Base-by-base conservation (phyloP, 78 protist species). In the Andalucia godoyi region DNA sequence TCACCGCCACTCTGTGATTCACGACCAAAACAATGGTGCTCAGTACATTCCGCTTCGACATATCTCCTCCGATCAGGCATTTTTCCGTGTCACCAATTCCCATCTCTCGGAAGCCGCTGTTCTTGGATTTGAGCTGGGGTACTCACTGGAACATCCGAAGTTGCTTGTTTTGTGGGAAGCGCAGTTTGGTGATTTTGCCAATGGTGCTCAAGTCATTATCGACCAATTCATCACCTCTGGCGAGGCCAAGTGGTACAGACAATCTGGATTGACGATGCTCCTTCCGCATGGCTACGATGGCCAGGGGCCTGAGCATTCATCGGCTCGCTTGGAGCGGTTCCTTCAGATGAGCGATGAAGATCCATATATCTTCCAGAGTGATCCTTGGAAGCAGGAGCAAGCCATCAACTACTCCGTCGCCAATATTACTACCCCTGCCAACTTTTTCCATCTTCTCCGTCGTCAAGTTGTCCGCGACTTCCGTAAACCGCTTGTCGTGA, bases 211-310 rank as follows among this genome's bases (percentile, higher is more conserved):
- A 81, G 83, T 84, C 55, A 89, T 93, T 42, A 77, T 93, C 57
- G 98, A 93, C 71, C 95, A 89, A 80, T 87, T 86, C 72, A 17
- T 93, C 37, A 50, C 85, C 2, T n/a, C 79, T 13, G 90, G 88
- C 25, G 96, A 93, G 60, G 53, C 40, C 55, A 94, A 89, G 80
- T 93, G 95, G 97, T 71, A 60, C 60, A 74, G 85, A 27, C 91
- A 79, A 66, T 18, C 57, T 15, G 94, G 91, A 27, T 75, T 93
- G 21, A 76, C 70, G 40, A 38, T 91, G 69, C 76, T 91, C 25
- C 70, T 94, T 37, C 98, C 98, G 53, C 96, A 91, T 74, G 98
- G 98, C 42, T 90, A 86, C 59, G 94, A 85, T n/a, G 95, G 97
- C 30, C 67, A 76, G 25, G 98, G 98, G 62, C 98, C 98, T 13